Evolutionary conservation across 768 basidiomycete species (phyloP).

Genomic region (Leucocoprinus sp.): DNA sequence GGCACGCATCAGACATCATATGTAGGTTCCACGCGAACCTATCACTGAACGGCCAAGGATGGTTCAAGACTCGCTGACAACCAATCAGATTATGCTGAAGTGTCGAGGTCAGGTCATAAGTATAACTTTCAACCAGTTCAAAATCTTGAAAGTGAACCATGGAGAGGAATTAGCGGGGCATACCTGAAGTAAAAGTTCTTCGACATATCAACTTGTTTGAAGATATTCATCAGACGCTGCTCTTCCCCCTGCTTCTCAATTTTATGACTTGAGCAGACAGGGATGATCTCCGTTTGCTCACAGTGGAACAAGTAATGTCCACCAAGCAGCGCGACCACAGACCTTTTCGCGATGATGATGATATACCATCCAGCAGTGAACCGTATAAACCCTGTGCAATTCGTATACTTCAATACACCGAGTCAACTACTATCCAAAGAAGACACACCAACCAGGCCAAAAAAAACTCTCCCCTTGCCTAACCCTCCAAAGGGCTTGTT

Average conservation of each 20-base stretch:
- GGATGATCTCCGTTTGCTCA: slow-evolving; percentile 81
- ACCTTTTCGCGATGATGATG: slow-evolving; percentile 82
- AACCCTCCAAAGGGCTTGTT: slow-evolving; percentile 85
- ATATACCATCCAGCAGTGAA: slow-evolving; percentile 98
- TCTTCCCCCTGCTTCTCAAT: slow-evolving; percentile 86
- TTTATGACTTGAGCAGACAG: slow-evolving; percentile 72
- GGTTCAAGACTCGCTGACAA: slow-evolving; percentile 32
- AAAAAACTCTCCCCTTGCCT: slow-evolving; percentile 70
- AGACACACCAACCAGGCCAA: slow-evolving; percentile 68
- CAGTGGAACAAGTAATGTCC: slow-evolving; percentile 97
- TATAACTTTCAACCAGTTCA: slow-evolving; percentile 51
- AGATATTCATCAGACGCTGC: slow-evolving; percentile 78
- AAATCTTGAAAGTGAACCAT: neutral
- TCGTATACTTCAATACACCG: neutral
- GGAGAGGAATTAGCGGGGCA: slow-evolving; percentile 6
- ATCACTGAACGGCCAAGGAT: slow-evolving; percentile 69
- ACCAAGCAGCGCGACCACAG: slow-evolving; percentile 87
- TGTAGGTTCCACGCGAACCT: slow-evolving; percentile 95
- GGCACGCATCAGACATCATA: slow-evolving; percentile 67
- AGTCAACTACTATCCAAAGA: neutral
- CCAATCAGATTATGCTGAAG: slow-evolving; percentile 85
- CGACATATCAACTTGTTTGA: slow-evolving; percentile 96
- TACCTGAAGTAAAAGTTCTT: slow-evolving; percentile 99
- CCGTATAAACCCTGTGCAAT: slow-evolving; percentile 69
- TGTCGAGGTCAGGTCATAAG: slow-evolving; percentile 95